Percentiles rank a stretch among this genome's conserved stretches.
Evolutionary conservation across 169 alveolate genomes (phyloP).

Genomic region (Plasmodium gonderi): DNA sequence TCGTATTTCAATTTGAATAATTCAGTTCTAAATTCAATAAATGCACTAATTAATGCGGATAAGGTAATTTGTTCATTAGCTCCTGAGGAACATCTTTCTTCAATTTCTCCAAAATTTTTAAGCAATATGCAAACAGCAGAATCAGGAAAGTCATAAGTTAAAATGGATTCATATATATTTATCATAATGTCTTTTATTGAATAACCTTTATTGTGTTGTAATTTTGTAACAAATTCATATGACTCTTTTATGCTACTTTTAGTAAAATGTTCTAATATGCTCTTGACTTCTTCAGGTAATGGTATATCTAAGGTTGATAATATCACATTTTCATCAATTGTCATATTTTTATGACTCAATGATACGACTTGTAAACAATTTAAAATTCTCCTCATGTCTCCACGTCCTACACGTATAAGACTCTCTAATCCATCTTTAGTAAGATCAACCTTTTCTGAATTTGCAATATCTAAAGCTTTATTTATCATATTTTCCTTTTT

Average conservation of each 20-base stretch:
- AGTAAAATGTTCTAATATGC: conserved; percentile 81
- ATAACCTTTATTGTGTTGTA: conserved; percentile 88
- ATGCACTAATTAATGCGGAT: conserved; percentile 87
- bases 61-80: conserved; percentile 87
- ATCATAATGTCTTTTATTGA: conserved; percentile 91
- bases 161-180: conserved; percentile 85
- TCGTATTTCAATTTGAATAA: conserved; percentile 85
- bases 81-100: conserved; percentile 89
- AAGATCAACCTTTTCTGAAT: conserved; percentile 87
- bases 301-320: conserved; percentile 93
- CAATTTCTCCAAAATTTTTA: conserved; percentile 88
- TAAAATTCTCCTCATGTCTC: conserved; percentile 98
- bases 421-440: conserved; percentile 90
- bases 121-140: conserved; percentile 84
- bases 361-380: conserved; percentile 94
- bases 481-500: conserved; percentile 84
- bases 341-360: conserved; percentile 82
- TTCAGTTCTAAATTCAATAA: conserved; percentile 86
- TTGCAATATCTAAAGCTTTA: conserved; percentile 90
- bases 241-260: conserved; percentile 86
- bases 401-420: conserved; percentile 93
- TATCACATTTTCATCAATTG: conserved; percentile 85
- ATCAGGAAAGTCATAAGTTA: conserved; percentile 88
- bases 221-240: conserved; percentile 78
- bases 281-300: conserved; percentile 87